phyloP scores from a whole-genome alignment of 2,329 filamentous ascomycete genomes.

The Aspergillus persii region DNA sequence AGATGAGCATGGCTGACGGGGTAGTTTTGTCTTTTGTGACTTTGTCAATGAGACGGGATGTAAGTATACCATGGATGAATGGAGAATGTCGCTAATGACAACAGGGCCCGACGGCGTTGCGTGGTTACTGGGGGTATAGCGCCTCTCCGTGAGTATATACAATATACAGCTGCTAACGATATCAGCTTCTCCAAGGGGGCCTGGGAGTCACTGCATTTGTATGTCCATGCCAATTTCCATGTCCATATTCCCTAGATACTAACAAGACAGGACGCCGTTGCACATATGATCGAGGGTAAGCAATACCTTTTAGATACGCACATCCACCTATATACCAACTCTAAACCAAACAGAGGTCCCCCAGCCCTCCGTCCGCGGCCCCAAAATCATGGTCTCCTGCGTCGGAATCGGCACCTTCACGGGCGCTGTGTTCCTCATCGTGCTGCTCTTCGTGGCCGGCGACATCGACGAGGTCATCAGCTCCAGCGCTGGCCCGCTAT shows the following conservation, averaged over 20 bases:
- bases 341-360: conserved; percentile 31
- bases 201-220: conserved; percentile 53
- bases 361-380: conserved; percentile 52
- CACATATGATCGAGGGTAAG: conserved; percentile 45
- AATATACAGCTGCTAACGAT: conserved; percentile 7
- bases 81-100: conserved; percentile 11
- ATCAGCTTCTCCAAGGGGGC: conserved; percentile 46
- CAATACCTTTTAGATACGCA: neutral
- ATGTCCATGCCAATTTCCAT: conserved; percentile 12
- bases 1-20: neutral
- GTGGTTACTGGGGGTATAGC: conserved; percentile 40
- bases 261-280: conserved; percentile 31
- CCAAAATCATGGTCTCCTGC: conserved; percentile 64
- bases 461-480: conserved; percentile 56
- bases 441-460: conserved; percentile 62
- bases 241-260: neutral
- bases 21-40: conserved; percentile 54
- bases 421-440: conserved; percentile 61
- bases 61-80: conserved; percentile 8
- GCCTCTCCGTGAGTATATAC: neutral
- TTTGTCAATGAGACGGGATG: conserved; percentile 69
- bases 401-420: conserved; percentile 62
- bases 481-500: conserved; percentile 56
- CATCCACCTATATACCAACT: neutral
- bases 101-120: conserved; percentile 59